Base-by-base conservation (phyloP, 176 grass and related monocot species). In the Oryza australiensis region DNA sequence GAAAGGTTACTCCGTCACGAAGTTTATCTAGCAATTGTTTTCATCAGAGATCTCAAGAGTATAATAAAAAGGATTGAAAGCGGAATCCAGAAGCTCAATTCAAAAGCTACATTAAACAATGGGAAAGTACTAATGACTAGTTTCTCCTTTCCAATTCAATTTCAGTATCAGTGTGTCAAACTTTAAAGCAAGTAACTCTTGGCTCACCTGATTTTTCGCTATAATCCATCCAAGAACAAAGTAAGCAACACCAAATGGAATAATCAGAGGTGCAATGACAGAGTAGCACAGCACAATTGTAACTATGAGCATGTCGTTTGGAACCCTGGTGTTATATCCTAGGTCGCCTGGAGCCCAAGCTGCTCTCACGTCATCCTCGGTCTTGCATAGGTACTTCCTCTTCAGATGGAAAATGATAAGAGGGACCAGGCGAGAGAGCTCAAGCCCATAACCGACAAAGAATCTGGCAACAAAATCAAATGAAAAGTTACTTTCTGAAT, bases 361-460 rank as follows among this genome's bases (percentile, higher is more conserved):
- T 5, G 90, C 91, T 80, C 57, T 92, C 75, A 90, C 72, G 1
- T 99, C 96, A 42, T 92, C 89, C 53, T 99, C 96, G 1, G 96
- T 99, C 83, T 99, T 99, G 78, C 96, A 99, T 37, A 99, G 89
- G 26, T 88, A 99, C 82, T 91, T 99, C 77, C 66, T 95, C 71
- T 99, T 99, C n/a, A 99, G 74, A 69, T 94, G 86, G 77, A 95
- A 99, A 67, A 99, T 95, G 68, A 99, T 89, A 59, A 99, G 76
- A 70, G 96, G 96, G 66, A 95, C 93, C 79, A 99, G 9, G 2
- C 91, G 96, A 41, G 96, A 99, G 26, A 95, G 87, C 73, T 99
- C 89, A 70, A 99, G 96, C 41, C 93, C 96, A 59, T 99, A 99
- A 60, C 96, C 96, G 82, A 99, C 85, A 48, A 99, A 99, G 83